A percentile compares a stretch with the other conserved stretches of the same genome.
phyloP scores from a whole-genome alignment of 371 early-diverging fungal genomes.

The Smittium culicis region DNA sequence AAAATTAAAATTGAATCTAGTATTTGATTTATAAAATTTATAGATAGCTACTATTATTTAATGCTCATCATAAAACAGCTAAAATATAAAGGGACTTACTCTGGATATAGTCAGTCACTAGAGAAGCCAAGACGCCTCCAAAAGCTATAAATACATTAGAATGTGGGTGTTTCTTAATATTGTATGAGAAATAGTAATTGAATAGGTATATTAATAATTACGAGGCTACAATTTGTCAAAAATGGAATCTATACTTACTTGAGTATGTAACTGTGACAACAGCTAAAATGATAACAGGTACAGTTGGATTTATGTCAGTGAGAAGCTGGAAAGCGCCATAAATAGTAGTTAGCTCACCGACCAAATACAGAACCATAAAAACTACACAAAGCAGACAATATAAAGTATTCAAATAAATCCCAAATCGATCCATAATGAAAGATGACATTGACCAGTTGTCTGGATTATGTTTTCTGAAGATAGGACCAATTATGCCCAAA shows the following conservation, averaged over 20 bases:
- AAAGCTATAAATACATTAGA: conserved; percentile 18
- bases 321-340: conserved; percentile 27
- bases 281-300: conserved; percentile 31
- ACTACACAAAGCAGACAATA: conserved; percentile 30
- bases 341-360: conserved; percentile 35
- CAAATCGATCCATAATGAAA: conserved; percentile 32
- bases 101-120: conserved; percentile 36
- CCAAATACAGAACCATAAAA: conserved; percentile 34
- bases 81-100: no score
- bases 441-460: conserved; percentile 35
- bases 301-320: conserved; percentile 25
- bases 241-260: neutral
- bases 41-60: no score
- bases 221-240: neutral
- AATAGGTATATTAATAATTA: no score
- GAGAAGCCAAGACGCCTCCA: conserved; percentile 38
- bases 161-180: neutral
- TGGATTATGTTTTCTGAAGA: conserved; percentile 32
- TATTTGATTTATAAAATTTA: no score
- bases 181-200: conserved; percentile 1
- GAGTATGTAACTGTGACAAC: conserved; percentile 31
- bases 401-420: conserved; percentile 30
- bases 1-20: no score
- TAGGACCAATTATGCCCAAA: conserved; percentile 32
- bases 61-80: no score